Conservation (phyloP, 23 red algal species). For the Agarophyton chilense region DNA sequence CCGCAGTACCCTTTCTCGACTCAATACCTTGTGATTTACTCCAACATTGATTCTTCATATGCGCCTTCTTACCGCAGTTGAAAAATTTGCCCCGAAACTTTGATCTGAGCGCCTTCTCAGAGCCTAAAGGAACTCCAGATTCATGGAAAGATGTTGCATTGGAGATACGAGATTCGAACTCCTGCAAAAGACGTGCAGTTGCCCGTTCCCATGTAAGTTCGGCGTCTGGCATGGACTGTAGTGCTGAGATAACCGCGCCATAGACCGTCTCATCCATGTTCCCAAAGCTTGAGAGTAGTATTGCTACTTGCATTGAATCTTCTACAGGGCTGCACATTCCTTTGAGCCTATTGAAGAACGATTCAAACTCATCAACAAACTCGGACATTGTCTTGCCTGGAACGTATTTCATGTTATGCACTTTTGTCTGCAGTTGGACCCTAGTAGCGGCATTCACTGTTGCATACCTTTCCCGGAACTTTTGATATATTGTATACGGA, state of each 20-base stretch:
- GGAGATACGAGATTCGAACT: too few relatives aligned
- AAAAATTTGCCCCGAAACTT: background rate
- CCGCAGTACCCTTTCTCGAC: too few relatives aligned
- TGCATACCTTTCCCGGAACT: conserved; percentile 7
- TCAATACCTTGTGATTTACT: too few relatives aligned
- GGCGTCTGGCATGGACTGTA: background rate
- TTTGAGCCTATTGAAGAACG: background rate
- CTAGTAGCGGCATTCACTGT: conserved; percentile 3
- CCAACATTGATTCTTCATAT: background rate
- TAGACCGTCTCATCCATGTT: background rate
- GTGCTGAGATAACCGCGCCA: background rate
- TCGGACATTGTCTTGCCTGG: background rate
- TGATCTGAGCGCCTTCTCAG: background rate
- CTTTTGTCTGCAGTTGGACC: conserved; percentile 7
- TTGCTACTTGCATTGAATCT: conserved; percentile 33
- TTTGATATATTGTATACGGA: too few relatives aligned
- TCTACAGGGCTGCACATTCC: background rate
- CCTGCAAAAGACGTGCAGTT: conserved; percentile 7
- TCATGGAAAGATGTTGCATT: too few relatives aligned
- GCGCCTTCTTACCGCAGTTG: background rate
- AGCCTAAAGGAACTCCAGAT: too few relatives aligned
- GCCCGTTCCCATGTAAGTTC: conserved; percentile 5
- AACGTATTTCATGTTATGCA: background rate
- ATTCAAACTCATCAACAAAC: background rate
- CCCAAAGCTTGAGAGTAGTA: conserved; percentile 11